A percentile compares a stretch with the other conserved stretches of the same genome.
Evolutionary conservation across 1,284 basidiomycete genomes (phyloP).

Genomic region (Exsudoporus floridanus): DNA sequence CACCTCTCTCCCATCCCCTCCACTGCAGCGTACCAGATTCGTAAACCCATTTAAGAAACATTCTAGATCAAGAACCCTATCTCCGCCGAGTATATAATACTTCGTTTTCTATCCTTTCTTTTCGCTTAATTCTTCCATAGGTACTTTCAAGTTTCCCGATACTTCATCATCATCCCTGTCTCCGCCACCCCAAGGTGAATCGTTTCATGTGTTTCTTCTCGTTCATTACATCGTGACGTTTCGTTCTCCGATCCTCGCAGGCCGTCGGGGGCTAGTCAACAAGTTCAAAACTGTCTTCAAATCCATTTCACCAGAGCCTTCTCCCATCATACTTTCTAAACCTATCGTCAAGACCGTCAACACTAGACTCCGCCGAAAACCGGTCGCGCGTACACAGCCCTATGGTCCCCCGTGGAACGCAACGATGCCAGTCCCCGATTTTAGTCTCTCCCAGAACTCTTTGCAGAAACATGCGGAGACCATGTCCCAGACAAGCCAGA

Average conservation of each 20-base stretch:
- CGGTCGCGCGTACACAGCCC: conserved; percentile 40
- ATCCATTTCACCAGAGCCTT: conserved; percentile 9
- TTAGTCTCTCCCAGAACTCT: conserved; percentile 5
- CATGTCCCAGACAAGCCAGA: background rate
- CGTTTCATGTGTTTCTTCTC: background rate
- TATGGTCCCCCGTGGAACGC: conserved; percentile 44
- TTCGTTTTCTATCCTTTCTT: background rate
- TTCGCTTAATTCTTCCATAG: conserved; percentile 3
- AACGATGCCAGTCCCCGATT: conserved; percentile 31
- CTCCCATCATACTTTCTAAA: background rate
- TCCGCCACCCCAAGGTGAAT: background rate
- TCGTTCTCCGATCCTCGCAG: background rate
- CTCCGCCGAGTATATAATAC: conserved; percentile 15
- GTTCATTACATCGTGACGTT: background rate
- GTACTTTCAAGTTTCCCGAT: background rate
- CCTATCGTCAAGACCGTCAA: conserved; percentile 6
- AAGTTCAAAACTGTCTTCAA: conserved; percentile 30
- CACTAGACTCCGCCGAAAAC: conserved; percentile 18
- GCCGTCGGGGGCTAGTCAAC: conserved; percentile 11
- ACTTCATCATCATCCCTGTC: background rate
- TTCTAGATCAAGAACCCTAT: conserved; percentile 18
- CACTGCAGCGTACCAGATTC: conserved; percentile 12
- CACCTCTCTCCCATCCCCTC: background rate
- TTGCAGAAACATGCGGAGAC: background rate
- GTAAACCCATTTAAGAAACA: conserved; percentile 23